Conservation (phyloP, 345 rosid species). For the Salix arbutifolia region DNA sequence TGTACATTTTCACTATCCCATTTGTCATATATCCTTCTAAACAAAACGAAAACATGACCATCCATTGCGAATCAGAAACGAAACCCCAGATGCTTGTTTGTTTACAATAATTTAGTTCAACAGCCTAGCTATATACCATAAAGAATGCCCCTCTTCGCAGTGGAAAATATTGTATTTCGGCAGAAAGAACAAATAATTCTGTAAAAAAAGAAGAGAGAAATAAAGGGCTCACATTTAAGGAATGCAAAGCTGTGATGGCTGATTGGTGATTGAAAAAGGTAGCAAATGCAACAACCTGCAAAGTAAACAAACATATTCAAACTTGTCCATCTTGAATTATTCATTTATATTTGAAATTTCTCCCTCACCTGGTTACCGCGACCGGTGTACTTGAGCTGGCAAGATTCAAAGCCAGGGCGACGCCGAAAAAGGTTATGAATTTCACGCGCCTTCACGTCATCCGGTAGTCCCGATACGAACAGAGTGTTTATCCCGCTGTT, state of each 20-base stretch:
- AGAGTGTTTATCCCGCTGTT: constrained; percentile 59
- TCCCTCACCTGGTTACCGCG: constrained; percentile 71
- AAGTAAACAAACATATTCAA: not conserved
- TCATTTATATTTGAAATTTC: too few species aligned
- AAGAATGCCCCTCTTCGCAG: too few species aligned
- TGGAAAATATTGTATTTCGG: too few species aligned
- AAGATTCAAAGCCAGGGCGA: constrained; percentile 64
- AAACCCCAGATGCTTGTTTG: not conserved
- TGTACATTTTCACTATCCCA: not conserved
- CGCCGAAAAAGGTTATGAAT: constrained; percentile 87
- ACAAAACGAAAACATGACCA: not conserved
- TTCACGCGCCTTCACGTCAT: constrained; percentile 84
- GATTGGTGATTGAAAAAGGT: constrained; percentile 70
- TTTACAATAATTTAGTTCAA: not conserved
- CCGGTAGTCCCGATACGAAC: constrained; percentile 82
- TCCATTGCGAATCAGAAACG: not conserved
- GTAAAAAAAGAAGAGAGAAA: not conserved
- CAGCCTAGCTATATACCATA: not conserved
- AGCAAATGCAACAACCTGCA: constrained; percentile 89
- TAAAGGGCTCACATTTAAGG: constrained; percentile 55
- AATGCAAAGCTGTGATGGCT: constrained; percentile 62
- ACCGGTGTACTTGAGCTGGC: constrained; percentile 92
- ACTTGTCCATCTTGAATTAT: not conserved
- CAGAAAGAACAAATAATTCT: too few species aligned
- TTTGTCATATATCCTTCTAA: not conserved